Conservation (phyloP, 1,139 yeast genomes). For the Taphrina betulina region DNA sequence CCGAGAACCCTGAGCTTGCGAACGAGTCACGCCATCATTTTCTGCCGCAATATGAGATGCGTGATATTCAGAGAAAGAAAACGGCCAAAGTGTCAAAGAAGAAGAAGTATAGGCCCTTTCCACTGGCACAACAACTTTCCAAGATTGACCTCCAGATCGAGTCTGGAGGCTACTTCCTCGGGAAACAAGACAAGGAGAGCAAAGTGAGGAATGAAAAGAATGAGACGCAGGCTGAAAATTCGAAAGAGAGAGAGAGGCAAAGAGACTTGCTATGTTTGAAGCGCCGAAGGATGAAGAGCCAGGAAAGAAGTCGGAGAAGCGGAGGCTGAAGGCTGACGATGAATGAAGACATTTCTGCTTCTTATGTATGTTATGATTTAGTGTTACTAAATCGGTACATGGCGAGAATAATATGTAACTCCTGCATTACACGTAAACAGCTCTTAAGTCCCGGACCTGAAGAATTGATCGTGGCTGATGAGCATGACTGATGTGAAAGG, state of each 20-base stretch:
- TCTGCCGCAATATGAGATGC: constrained; percentile 94
- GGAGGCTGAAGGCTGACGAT: constrained; percentile 2
- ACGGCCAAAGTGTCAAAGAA: constrained; percentile 69
- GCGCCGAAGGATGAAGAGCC: constrained; percentile 73
- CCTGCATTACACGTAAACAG: too few relatives aligned
- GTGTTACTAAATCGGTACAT: too few relatives aligned
- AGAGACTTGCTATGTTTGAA: constrained; percentile 70
- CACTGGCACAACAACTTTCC: constrained; percentile 96
- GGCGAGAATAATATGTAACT: too few relatives aligned
- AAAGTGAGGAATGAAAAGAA: constrained; percentile 50
- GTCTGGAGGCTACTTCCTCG: constrained; percentile 96
- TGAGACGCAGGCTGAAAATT: constrained; percentile 73
- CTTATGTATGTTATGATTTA: too few relatives aligned
- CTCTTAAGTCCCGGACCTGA: too few relatives aligned
- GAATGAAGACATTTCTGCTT: too few relatives aligned
- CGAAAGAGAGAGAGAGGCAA: constrained; percentile 62
- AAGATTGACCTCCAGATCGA: constrained; percentile 96
- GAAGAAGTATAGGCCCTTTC: constrained; percentile 97
- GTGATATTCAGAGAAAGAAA: constrained; percentile 91
- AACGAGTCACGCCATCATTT: constrained; percentile 96
- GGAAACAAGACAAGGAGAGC: constrained; percentile 73
- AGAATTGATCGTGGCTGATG: too few relatives aligned
- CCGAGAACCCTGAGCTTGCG: constrained; percentile 91
- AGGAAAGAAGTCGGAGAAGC: constrained; percentile 37
- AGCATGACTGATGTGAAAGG: too few relatives aligned